Evolutionary conservation across 2,329 filamentous ascomycete genomes (phyloP).

Genomic region (Scedosporium minutisporum): DNA sequence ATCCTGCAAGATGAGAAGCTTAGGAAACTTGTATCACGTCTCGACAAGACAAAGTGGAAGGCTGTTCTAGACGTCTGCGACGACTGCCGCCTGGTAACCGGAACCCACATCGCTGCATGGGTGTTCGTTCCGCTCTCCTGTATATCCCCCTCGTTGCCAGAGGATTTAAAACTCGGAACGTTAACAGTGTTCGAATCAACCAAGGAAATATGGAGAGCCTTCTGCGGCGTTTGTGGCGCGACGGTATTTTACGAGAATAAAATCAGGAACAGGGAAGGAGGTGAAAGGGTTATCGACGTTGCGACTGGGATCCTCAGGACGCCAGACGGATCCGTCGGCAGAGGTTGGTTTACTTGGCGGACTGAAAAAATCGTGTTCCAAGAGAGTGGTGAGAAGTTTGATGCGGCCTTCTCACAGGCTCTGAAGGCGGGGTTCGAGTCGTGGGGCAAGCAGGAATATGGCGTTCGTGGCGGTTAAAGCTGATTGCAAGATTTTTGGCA

Average conservation of each 20-base stretch:
- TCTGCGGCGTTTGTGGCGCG: slow-evolving; percentile 37
- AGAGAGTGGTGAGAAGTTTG: slow-evolving; percentile 25
- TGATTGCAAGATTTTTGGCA: no score
- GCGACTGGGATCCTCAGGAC: slow-evolving; percentile 34
- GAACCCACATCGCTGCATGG: slow-evolving; percentile 33
- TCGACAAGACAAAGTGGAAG: slow-evolving; percentile 31
- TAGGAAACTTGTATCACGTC: slow-evolving; percentile 23
- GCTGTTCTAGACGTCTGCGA: slow-evolving; percentile 30
- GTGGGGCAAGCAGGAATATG: slow-evolving; percentile 27
- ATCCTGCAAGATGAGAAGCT: slow-evolving; percentile 20
- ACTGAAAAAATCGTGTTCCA: slow-evolving; percentile 22
- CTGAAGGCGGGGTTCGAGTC: slow-evolving; percentile 26
- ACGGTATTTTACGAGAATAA: slow-evolving; percentile 27
- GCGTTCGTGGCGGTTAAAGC: slow-evolving; percentile 7
- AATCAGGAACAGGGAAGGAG: slow-evolving; percentile 17
- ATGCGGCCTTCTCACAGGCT: slow-evolving; percentile 23
- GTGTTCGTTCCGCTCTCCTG: slow-evolving; percentile 26
- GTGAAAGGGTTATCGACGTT: slow-evolving; percentile 28
- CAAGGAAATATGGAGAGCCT: slow-evolving; percentile 26
- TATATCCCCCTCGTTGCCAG: slow-evolving; percentile 25
- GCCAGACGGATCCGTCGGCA: slow-evolving; percentile 31
- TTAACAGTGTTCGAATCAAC: slow-evolving; percentile 32
- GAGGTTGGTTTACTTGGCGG: slow-evolving; percentile 37
- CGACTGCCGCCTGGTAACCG: slow-evolving; percentile 33
- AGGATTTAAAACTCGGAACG: slow-evolving; percentile 30